Percentiles rank a stretch among this genome's conserved stretches.
These are phyloP conservation scores for Osmanthus fragrans DNA, from an alignment of 257 asterid species.

Conservation along the genomic window DNA sequence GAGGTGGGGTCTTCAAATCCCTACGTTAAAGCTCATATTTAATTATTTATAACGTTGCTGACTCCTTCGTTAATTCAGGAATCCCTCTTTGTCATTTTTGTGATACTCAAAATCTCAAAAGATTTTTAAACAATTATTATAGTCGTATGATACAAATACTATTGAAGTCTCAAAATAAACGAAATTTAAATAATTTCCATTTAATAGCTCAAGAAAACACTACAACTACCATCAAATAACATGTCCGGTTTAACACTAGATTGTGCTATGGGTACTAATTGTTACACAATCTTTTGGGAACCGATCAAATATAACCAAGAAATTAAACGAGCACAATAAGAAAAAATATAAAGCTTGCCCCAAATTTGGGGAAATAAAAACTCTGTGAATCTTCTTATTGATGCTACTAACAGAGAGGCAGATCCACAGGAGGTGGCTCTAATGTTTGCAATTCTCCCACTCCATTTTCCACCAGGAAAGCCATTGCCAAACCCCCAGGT, in stretches of 20 bases:
- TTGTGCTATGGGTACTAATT: neutral
- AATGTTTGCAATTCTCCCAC: conserved; percentile 51
- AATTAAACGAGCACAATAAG: neutral
- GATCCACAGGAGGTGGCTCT: conserved; percentile 68
- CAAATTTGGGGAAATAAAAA: conserved; percentile 26
- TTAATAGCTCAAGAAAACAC: neutral
- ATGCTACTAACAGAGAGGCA: conserved; percentile 52
- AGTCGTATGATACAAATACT: no score
- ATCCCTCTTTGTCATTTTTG: no score
- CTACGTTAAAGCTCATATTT: no score
- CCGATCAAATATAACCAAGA: neutral
- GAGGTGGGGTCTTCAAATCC: no score
- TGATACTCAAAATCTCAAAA: no score
- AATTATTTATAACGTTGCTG: no score
- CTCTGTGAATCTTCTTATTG: neutral
- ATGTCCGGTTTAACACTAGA: neutral
- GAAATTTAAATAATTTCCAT: neutral
- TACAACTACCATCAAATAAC: conserved; percentile 4
- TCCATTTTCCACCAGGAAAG: conserved; percentile 77
- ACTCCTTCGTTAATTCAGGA: no score
- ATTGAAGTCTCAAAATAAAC: no score
- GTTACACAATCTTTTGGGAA: neutral
- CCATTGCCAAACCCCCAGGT: conserved; percentile 89
- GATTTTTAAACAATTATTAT: no score
- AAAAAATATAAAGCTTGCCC: conserved; percentile 8